A percentile compares a stretch with the other conserved stretches of the same genome.
phyloP scores from a whole-genome alignment of 164 flowering plant genomes.

The Dillenia turbinata region DNA sequence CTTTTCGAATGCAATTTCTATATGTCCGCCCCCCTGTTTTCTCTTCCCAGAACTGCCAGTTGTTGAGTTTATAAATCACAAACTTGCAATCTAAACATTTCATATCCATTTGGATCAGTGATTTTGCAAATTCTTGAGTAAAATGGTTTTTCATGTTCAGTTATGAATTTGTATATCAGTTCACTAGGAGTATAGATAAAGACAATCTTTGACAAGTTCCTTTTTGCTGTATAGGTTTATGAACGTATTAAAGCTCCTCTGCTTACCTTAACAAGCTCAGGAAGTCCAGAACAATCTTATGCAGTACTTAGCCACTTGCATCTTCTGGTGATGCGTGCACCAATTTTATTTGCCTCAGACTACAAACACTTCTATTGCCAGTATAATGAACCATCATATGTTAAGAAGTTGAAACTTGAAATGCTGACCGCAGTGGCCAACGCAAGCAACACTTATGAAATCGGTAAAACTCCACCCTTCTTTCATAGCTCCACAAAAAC shows the following conservation, averaged over 20 bases:
- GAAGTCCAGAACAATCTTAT: conserved; percentile 94
- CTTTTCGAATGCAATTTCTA: too few species aligned
- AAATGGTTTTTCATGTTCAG: too few species aligned
- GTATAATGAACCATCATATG: conserved; percentile 95
- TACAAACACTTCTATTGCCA: conserved; percentile 98
- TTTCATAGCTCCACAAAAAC: too few species aligned
- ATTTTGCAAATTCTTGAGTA: too few species aligned
- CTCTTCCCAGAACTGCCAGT: too few species aligned
- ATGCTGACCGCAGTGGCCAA: conserved; percentile 99
- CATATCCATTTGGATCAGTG: too few species aligned
- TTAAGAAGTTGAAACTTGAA: conserved; percentile 95
- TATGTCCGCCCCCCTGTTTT: too few species aligned
- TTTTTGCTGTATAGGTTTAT: conserved; percentile 59
- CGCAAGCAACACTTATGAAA: conserved; percentile 97
- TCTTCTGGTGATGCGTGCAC: conserved; percentile 97
- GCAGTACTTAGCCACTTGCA: conserved; percentile 96
- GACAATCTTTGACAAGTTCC: too few species aligned
- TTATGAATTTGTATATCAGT: too few species aligned
- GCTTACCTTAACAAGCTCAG: conserved; percentile 89
- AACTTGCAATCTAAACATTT: too few species aligned
- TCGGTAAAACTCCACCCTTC: conserved; percentile 48
- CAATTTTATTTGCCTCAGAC: conserved; percentile 81
- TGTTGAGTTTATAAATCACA: too few species aligned
- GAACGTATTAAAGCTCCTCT: conserved; percentile 99
- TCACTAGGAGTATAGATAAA: too few species aligned